A percentile compares a stretch with the other conserved stretches of the same genome.
Evolutionary conservation across 495 filamentous ascomycete genomes (phyloP).

Genomic region (Paragyromitra xinjiangensis): DNA sequence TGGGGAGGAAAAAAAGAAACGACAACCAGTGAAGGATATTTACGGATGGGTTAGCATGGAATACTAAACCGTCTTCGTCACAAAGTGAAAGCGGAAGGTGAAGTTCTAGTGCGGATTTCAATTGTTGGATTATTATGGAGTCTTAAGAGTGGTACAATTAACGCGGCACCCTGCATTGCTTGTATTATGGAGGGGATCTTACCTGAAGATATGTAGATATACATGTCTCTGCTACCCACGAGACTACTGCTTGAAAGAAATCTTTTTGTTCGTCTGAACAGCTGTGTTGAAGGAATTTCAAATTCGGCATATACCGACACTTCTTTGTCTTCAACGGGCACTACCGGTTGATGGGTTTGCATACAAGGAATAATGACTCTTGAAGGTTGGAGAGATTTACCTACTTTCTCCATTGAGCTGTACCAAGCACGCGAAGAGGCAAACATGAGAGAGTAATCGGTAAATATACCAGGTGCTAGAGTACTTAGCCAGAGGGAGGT

Average conservation of each 20-base stretch:
- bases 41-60: not conserved
- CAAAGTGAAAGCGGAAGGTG: not conserved
- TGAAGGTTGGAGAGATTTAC: not conserved
- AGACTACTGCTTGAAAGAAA: not conserved
- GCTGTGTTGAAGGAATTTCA: not conserved
- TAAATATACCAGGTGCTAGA: conserved; percentile 9
- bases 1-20: not conserved
- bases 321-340: conserved; percentile 4
- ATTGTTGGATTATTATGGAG: not conserved
- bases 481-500: not conserved
- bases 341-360: not conserved
- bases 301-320: not conserved
- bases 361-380: conserved; percentile 11
- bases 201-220: conserved; percentile 14
- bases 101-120: not conserved
- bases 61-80: not conserved
- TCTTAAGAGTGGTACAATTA: not conserved
- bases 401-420: not conserved
- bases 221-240: not conserved
- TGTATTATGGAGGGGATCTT: not conserved
- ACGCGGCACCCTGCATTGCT: conserved; percentile 22
- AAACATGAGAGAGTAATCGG: not conserved
- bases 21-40: not conserved
- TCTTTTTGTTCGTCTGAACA: not conserved
- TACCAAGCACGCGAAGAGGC: not conserved